Conservation (phyloP, 2,329 filamentous ascomycete species). For the Colletotrichum sp. region DNA sequence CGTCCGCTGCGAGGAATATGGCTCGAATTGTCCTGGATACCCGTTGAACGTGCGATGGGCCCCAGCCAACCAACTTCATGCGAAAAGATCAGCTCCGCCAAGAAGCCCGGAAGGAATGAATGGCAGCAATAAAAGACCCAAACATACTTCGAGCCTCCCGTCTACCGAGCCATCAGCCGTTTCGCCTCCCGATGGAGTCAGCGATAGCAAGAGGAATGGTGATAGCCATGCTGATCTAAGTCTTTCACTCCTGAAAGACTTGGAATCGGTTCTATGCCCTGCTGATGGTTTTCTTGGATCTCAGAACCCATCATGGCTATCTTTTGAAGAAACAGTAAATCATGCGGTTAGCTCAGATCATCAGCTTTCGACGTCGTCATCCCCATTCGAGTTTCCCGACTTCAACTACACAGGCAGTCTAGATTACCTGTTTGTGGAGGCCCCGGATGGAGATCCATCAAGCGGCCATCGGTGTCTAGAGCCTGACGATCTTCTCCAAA, state of each 20-base stretch:
- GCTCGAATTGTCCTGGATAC: neutral
- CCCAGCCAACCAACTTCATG: neutral
- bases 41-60: neutral
- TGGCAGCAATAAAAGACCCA: neutral
- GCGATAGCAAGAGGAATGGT: neutral
- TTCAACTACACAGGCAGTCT: neutral
- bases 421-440: accelerated
- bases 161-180: neutral
- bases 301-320: neutral
- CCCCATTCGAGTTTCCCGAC: neutral
- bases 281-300: accelerated
- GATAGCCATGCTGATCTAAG: neutral
- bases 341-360: accelerated
- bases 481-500: neutral
- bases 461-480: accelerated
- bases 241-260: neutral
- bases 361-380: neutral
- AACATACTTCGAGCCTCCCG: neutral
- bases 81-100: neutral
- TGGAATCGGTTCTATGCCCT: accelerated
- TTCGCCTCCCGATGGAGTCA: neutral
- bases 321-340: neutral
- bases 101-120: neutral
- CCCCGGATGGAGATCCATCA: neutral
- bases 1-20: neutral